phyloP scores from a whole-genome alignment of 345 rosid species.

The Dipteronia sinensis region DNA sequence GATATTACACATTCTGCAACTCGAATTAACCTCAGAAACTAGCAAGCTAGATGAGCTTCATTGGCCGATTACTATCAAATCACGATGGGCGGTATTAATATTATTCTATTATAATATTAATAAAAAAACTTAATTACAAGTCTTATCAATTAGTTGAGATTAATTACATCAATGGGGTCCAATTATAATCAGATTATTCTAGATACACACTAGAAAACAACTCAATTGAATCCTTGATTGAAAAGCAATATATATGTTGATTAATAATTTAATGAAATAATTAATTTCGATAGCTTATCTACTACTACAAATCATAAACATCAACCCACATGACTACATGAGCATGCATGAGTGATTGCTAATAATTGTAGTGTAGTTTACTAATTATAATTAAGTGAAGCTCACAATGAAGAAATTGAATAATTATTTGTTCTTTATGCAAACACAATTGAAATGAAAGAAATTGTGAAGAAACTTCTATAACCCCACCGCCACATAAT shows the following conservation, averaged over 20 bases:
- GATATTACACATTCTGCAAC: too few species aligned
- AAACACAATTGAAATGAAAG: not conserved
- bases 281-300: not conserved
- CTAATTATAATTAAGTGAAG: not conserved
- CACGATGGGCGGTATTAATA: too few species aligned
- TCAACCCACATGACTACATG: not conserved
- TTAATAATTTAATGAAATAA: not conserved
- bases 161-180: not conserved
- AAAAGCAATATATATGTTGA: slow-evolving; percentile 10
- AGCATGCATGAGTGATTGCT: not conserved
- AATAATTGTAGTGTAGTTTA: not conserved
- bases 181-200: not conserved
- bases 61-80: too few species aligned
- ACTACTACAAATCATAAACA: slow-evolving; percentile 2
- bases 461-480: not conserved
- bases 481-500: too few species aligned
- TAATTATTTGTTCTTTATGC: not conserved
- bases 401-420: too few species aligned
- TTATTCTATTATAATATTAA: too few species aligned
- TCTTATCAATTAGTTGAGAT: not conserved
- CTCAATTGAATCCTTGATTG: slow-evolving; percentile 19
- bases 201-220: not conserved
- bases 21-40: too few species aligned
- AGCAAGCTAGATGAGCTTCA: too few species aligned
- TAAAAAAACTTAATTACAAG: not conserved